These are phyloP conservation scores for Trametes cingulata DNA, from an alignment of 768 basidiomycete species.

Conservation along the genomic window DNA sequence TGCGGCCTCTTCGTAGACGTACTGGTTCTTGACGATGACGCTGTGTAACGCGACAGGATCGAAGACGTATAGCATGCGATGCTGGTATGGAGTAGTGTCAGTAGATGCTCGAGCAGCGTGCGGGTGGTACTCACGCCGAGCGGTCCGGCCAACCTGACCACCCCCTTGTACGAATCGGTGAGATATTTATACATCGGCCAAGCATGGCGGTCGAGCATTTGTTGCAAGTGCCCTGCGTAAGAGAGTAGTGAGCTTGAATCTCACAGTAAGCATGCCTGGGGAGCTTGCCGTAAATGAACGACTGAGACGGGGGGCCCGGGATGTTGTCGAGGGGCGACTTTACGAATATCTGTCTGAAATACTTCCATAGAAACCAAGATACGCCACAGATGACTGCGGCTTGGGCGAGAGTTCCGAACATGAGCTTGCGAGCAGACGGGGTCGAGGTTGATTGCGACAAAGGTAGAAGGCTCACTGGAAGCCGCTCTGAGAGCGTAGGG, in stretches of 20 bases:
- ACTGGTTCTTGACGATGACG: conserved; percentile 49
- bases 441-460: too few relatives aligned
- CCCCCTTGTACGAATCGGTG: not conserved
- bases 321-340: conserved; percentile 3
- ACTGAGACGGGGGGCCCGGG: not conserved
- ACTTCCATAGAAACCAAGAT: too few relatives aligned
- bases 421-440: too few relatives aligned
- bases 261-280: too few relatives aligned
- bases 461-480: too few relatives aligned
- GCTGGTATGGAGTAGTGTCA: not conserved
- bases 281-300: not conserved
- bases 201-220: not conserved
- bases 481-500: too few relatives aligned
- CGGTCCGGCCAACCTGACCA: not conserved
- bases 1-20: conserved; percentile 47
- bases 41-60: conserved; percentile 51
- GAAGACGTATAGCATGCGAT: conserved; percentile 45
- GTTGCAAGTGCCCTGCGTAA: not conserved
- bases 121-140: not conserved
- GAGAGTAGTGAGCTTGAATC: not conserved
- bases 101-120: not conserved
- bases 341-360: not conserved
- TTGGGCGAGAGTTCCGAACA: too few relatives aligned
- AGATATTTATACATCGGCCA: not conserved
- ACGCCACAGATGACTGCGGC: too few relatives aligned